Evolutionary conservation across 2,329 filamentous ascomycete genomes (phyloP), one percentile per base, ranked within the genome.

Genomic region (Sclerotiophoma versabilis): DNA sequence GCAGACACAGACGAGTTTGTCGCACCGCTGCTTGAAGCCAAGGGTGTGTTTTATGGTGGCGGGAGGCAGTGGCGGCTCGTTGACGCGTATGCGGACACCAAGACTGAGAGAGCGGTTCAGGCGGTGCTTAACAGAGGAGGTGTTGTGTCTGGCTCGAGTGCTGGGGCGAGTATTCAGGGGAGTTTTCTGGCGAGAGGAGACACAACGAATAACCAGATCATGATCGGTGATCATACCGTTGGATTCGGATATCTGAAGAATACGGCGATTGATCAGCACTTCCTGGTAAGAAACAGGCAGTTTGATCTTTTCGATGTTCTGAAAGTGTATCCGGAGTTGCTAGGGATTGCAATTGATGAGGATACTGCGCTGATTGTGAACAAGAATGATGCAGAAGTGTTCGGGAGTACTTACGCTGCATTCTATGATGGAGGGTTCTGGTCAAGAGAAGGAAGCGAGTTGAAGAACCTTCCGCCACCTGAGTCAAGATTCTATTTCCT

Each of bases 171-270:
- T 45, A 69, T 68, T 22, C 59, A 62, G 3, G 62, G 63, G 2
- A 62, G 54, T 26, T 66, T 68, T 20, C 55, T 69, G 6, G 64
- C 60, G 4, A 43, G 64, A 9, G 66, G 63, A 1, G 66, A 67
- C 20, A 68, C 65, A 11, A 36, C 46, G 20, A 63, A 58, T n/a
- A 68, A 65, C 12, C 59, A 64, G 7, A 41, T 66, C 44, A 56
- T 68, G 49, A 56, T 69, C 33, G 66, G 66, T 4, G 59, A 59
- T 36, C 57, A 66, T 25, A 58, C 49, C 0, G 63, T 66, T 30
- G 66, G 64, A 1, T 68, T 69, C 22, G 66, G 66, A 10, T 68
- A 68, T n/a, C 30, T 69, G 4, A 66, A 63, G 32, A 66, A 69
- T 30, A 47, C 63, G 3, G 63, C 63, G 1, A 66, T 68, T 11